Evolutionary conservation across 2,329 filamentous ascomycete genomes (phyloP).

Genomic region (Ceratocystis ficicola): DNA sequence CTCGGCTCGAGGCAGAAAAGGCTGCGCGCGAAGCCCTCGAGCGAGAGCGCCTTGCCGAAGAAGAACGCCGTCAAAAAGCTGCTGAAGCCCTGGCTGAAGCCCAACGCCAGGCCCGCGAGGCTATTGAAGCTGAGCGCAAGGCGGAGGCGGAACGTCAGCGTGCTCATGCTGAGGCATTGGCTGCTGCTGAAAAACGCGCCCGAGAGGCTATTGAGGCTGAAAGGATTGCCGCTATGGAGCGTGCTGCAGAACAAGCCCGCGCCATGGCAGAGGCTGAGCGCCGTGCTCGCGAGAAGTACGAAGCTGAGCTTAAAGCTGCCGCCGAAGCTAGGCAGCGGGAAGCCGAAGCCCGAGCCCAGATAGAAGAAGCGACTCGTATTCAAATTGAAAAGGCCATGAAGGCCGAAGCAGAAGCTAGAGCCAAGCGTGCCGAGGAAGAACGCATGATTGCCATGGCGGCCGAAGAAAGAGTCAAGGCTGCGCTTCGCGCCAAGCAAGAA

Average conservation of each 20-base stretch:
- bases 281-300: slow-evolving; percentile 29
- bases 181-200: slow-evolving; percentile 36
- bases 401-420: slow-evolving; percentile 26
- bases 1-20: slow-evolving; percentile 36
- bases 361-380: slow-evolving; percentile 26
- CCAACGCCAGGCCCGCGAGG: slow-evolving; percentile 32
- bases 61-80: slow-evolving; percentile 28
- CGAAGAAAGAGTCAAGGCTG: slow-evolving; percentile 27
- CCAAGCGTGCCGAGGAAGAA: slow-evolving; percentile 25
- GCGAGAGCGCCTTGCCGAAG: slow-evolving; percentile 35
- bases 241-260: slow-evolving; percentile 27
- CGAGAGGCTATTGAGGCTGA: slow-evolving; percentile 32
- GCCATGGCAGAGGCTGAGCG: slow-evolving; percentile 31
- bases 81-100: slow-evolving; percentile 30
- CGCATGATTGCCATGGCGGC: slow-evolving; percentile 15
- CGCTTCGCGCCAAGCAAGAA: slow-evolving; percentile 30
- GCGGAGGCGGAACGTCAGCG: slow-evolving; percentile 35
- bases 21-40: slow-evolving; percentile 37
- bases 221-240: slow-evolving; percentile 35
- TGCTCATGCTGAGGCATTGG: slow-evolving; percentile 32
- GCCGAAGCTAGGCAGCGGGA: slow-evolving; percentile 27
- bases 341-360: slow-evolving; percentile 24
- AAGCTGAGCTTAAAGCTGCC: slow-evolving; percentile 27
- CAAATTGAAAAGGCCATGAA: slow-evolving; percentile 23
- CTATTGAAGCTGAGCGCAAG: slow-evolving; percentile 36